Conservation (phyloP, 1,284 basidiomycete species). For the Irpex lacteus region DNA sequence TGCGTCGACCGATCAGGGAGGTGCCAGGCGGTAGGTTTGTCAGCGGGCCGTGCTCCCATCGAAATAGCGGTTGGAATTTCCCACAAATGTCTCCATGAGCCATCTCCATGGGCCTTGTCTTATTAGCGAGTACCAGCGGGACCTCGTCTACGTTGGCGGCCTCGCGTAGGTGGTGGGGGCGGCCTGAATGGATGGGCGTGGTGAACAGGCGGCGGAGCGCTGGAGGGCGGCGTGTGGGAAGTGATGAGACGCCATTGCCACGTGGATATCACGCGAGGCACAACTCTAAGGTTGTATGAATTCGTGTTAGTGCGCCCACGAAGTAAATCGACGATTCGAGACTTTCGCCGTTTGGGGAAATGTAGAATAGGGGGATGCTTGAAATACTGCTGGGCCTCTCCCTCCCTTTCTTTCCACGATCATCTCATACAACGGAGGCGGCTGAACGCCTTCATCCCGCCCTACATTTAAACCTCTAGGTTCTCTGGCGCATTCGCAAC, state of each 20-base stretch:
- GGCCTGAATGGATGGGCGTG: neutral
- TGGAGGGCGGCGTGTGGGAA: neutral
- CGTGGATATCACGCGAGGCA: conserved; percentile 11
- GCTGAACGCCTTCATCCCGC: neutral
- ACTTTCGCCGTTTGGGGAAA: conserved; percentile 7
- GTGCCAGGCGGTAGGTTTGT: neutral
- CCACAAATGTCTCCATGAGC: neutral
- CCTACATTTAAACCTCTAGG: conserved; percentile 1
- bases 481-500: neutral
- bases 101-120: neutral
- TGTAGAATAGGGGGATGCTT: conserved; percentile 15
- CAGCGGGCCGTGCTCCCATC: neutral
- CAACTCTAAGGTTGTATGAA: neutral
- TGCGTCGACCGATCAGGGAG: neutral
- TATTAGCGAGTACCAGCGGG: neutral
- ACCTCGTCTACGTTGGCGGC: neutral
- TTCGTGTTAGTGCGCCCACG: conserved; percentile 1
- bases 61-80: conserved; percentile 1
- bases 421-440: conserved; percentile 2
- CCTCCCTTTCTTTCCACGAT: conserved; percentile 13
- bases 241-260: neutral
- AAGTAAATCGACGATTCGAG: conserved; percentile 10
- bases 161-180: neutral
- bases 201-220: conserved; percentile 8
- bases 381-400: conserved; percentile 2